Percentiles rank a stretch among this genome's conserved stretches.
phyloP scores from a whole-genome alignment of 495 filamentous ascomycete species.

The Tuber brumale region DNA sequence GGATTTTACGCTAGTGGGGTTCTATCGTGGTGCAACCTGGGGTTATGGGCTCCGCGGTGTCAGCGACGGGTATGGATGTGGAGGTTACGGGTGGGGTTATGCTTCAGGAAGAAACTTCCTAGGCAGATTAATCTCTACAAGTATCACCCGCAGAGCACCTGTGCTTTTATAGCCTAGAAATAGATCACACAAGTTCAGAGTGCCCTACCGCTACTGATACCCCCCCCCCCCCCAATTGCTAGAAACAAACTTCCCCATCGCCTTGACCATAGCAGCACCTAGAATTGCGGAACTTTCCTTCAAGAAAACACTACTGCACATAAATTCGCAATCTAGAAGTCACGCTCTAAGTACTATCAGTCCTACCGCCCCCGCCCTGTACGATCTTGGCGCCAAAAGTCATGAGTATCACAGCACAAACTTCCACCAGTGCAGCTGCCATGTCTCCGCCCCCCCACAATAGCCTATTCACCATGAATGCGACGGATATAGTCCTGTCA shows the following conservation, averaged over 20 bases:
- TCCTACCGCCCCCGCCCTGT: background rate
- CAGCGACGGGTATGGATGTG: background rate
- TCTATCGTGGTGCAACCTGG: background rate
- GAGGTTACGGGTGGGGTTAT: background rate
- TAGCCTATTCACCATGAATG: too few species aligned
- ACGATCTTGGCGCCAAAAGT: too few species aligned
- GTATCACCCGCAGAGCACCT: background rate
- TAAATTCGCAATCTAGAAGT: too few species aligned
- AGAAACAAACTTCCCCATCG: background rate
- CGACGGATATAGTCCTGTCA: too few species aligned
- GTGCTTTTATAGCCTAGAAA: too few species aligned
- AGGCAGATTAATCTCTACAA: background rate
- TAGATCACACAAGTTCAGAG: background rate
- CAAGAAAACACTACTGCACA: too few species aligned
- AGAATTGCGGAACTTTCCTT: too few species aligned
- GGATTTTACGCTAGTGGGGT: background rate
- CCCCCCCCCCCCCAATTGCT: background rate
- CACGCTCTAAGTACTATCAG: too few species aligned
- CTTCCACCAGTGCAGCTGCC: too few species aligned
- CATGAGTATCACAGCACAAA: too few species aligned
- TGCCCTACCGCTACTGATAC: background rate
- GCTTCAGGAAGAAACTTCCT: background rate
- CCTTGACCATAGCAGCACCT: too few species aligned
- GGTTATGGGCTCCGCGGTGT: background rate
- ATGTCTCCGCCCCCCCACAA: too few species aligned